A percentile compares a stretch with the other conserved stretches of the same genome.
phyloP scores from a whole-genome alignment of 1,139 yeast genomes.

The Suhomyces chickasaworum region DNA sequence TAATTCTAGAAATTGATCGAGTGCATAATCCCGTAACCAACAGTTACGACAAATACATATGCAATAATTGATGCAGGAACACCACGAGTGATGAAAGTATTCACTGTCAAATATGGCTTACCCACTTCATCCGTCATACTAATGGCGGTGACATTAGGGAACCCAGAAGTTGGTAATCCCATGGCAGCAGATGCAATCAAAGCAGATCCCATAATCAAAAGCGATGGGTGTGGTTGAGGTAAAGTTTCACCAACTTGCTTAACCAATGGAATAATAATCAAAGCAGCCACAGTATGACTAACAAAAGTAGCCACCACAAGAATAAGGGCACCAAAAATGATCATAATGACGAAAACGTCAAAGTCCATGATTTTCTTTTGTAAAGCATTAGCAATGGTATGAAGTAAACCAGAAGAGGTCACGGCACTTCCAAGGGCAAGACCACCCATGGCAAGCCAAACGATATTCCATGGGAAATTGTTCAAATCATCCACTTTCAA shows the following conservation, averaged over 20 bases:
- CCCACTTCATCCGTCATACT: slow-evolving; percentile 91
- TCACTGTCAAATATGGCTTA: slow-evolving; percentile 78
- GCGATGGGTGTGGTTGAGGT: slow-evolving; percentile 67
- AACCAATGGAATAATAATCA: slow-evolving; percentile 85
- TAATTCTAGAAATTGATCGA: slow-evolving; percentile 47
- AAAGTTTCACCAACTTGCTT: slow-evolving; percentile 80
- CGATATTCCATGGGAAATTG: slow-evolving; percentile 92
- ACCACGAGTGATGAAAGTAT: slow-evolving; percentile 82
- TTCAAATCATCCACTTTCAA: slow-evolving; percentile 85
- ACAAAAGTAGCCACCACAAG: slow-evolving; percentile 89
- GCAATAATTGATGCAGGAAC: slow-evolving; percentile 81
- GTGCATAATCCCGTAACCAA: slow-evolving; percentile 77
- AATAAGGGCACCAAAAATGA: slow-evolving; percentile 77
- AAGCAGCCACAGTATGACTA: slow-evolving; percentile 93
- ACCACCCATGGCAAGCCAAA: slow-evolving; percentile 95
- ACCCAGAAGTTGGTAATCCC: slow-evolving; percentile 96
- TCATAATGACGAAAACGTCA: slow-evolving; percentile 66
- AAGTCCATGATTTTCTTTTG: slow-evolving; percentile 61
- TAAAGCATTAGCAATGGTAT: slow-evolving; percentile 72
- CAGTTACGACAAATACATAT: slow-evolving; percentile 66
- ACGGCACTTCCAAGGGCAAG: slow-evolving; percentile 91
- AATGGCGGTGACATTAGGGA: slow-evolving; percentile 95
- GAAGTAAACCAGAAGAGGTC: slow-evolving; percentile 78
- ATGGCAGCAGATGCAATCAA: slow-evolving; percentile 87
- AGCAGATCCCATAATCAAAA: slow-evolving; percentile 82